Conservation (phyloP, 805 yeast genomes). For the Sugiyamaella chiloensis region DNA sequence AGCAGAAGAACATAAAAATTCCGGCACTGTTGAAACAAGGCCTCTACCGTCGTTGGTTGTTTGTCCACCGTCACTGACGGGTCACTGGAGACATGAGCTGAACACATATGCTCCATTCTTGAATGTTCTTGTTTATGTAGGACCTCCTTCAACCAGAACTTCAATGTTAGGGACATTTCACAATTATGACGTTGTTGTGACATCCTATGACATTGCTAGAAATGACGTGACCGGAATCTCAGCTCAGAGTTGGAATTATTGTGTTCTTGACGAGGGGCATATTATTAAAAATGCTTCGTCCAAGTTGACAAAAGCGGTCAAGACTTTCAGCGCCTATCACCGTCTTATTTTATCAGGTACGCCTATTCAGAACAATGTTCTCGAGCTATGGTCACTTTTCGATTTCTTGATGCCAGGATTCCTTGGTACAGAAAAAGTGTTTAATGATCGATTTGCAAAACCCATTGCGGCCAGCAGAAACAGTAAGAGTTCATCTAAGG, state of each 20-base stretch:
- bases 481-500: conserved; percentile 78
- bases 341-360: conserved; percentile 92
- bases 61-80: conserved; percentile 97
- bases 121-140: conserved; percentile 82
- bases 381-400: conserved; percentile 95
- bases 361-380: conserved; percentile 94
- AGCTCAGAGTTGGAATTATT: conserved; percentile 74
- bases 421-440: conserved; percentile 88
- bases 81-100: conserved; percentile 98
- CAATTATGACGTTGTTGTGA: conserved; percentile 78
- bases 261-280: conserved; percentile 97
- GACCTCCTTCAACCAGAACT: conserved; percentile 75
- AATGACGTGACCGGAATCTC: conserved; percentile 73
- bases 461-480: conserved; percentile 94
- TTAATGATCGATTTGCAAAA: conserved; percentile 94
- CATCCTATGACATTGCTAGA: conserved; percentile 94
- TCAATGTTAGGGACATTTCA: conserved; percentile 51
- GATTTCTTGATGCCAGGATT: conserved; percentile 99
- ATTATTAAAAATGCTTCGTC: conserved; percentile 90
- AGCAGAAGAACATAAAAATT: conserved; percentile 59
- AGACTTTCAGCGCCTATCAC: conserved; percentile 78
- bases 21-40: conserved; percentile 62
- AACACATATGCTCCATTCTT: conserved; percentile 85
- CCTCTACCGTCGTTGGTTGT: conserved; percentile 80
- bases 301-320: conserved; percentile 85